Evolutionary conservation across 805 yeast genomes (phyloP), one percentile per base, ranked within the genome.

Genomic region (Middelhovenomyces tepae): DNA sequence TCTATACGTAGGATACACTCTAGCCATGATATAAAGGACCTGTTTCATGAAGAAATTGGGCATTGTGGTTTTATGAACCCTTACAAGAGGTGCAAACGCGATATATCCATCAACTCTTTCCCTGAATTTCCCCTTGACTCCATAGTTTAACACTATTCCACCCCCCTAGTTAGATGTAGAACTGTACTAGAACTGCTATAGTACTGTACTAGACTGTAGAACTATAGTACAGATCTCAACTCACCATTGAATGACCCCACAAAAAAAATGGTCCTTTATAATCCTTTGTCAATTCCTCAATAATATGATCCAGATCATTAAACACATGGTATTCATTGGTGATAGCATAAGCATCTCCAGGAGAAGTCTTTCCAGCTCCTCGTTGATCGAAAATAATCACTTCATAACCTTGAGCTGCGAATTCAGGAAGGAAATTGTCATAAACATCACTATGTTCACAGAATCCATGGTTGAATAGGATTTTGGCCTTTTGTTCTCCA

Each of bases 341-440:
- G 27, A 44, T 27, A 13, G 63, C 65, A 35, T 38, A 51, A 5
- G 19, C 5, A 31, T 47, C 44, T 16, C 44, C 16, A 15, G 31
- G 32, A 14, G 60, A 51, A 2, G 64, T 55, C 16, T 35, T 34
- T 14, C 66, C 66, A 23, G 51, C 51, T 1, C 67, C 67, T 9
- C 66, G 53, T 45, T 57, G 63, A 38, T 61, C 66, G 34, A 53
- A 57, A 8, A 45, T 44, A 5, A 54, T 47, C n/a, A 57, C 53
- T 28, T 53, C 59, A 40, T 50, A 53, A 22, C 65, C 65, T 1
- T 35, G 40, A 8, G 29, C 38, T 4, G 57, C 48, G 5, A 59
- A 36, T 2, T 28, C 23, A 5, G 53, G 45, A 43, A 54, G 56
- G 32, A 51, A 44, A 13, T 46, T 44, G 31, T 50, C 49, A 43